These are phyloP conservation scores for Alopecurus myosuroides DNA, from an alignment of 176 grass and related monocot species.

Conservation along the genomic window DNA sequence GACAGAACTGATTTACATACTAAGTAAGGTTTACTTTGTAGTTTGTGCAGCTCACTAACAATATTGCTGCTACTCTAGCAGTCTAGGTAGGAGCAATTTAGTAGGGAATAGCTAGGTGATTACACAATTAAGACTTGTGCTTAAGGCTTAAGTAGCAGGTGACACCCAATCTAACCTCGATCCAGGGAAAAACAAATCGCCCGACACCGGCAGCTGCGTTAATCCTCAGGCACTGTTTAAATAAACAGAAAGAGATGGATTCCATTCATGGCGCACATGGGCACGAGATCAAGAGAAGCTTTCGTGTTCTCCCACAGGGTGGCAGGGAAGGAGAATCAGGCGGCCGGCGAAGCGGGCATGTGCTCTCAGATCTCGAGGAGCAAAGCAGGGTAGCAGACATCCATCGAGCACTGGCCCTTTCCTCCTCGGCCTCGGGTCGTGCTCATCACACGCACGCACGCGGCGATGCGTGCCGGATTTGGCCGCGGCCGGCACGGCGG, in stretches of 20 bases:
- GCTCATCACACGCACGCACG: not conserved
- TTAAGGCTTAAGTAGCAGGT: not conserved
- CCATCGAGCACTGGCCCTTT: constrained; percentile 1
- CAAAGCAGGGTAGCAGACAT: not conserved
- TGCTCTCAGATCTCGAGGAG: constrained; percentile 28
- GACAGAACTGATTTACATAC: not conserved
- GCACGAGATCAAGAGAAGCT: not conserved
- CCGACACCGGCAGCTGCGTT: constrained; percentile 17
- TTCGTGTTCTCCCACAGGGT: not conserved
- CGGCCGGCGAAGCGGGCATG: not conserved
- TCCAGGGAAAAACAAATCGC: not conserved
- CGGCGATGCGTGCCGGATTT: not conserved
- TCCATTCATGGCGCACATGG: not conserved
- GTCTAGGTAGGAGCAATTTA: not conserved
- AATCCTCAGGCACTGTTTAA: not conserved
- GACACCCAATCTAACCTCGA: not conserved
- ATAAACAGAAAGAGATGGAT: not conserved
- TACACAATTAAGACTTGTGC: not conserved
- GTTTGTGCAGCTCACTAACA: not conserved
- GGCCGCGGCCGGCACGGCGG: constrained; percentile 12
- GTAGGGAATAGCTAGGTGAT: not conserved
- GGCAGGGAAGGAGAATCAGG: not conserved
- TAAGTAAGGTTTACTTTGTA: no score
- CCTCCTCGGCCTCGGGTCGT: constrained; percentile 23
- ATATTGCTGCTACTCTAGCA: not conserved